Conservation (phyloP, 257 asterid species). For the Nicotiana benthamiana region DNA sequence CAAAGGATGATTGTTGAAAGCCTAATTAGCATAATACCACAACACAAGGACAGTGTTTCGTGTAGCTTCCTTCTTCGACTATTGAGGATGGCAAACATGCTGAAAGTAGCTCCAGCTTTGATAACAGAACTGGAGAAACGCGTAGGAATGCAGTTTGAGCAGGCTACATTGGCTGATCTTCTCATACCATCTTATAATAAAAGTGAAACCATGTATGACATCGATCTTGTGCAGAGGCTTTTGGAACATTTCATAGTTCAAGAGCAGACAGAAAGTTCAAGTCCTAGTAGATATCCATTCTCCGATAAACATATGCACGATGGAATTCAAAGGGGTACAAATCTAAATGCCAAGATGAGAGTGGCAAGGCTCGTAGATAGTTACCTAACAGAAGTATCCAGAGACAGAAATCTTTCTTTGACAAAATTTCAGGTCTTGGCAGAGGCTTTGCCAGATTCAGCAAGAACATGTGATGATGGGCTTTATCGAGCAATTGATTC, state of each 20-base stretch:
- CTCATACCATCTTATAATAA: constrained; percentile 63
- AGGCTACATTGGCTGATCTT: constrained; percentile 70
- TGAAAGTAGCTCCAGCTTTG: constrained; percentile 82
- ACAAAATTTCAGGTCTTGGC: constrained; percentile 90
- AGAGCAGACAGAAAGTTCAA: constrained; percentile 64
- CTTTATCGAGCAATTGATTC: constrained; percentile 88
- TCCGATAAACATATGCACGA: constrained; percentile 48
- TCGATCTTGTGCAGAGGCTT: constrained; percentile 86
- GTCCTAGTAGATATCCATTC: constrained; percentile 58
- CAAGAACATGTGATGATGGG: constrained; percentile 85
- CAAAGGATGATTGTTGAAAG: constrained; percentile 84
- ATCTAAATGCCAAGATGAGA: constrained; percentile 67
- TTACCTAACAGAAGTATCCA: constrained; percentile 82
- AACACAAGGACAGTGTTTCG: constrained; percentile 70
- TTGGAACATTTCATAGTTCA: constrained; percentile 88
- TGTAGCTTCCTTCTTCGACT: constrained; percentile 82
- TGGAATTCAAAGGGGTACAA: constrained; percentile 30
- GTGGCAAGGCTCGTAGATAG: constrained; percentile 94
- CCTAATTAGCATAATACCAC: constrained; percentile 86
- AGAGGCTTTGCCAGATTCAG: constrained; percentile 83
- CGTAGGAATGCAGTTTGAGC: constrained; percentile 93
- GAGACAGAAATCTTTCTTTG: constrained; percentile 63
- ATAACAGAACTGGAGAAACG: constrained; percentile 87
- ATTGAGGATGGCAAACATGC: constrained; percentile 68
- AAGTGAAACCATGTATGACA: constrained; percentile 61